These are phyloP conservation scores for Circinella umbellata DNA, from an alignment of 371 early-diverging fungal genomes.

Conservation along the genomic window DNA sequence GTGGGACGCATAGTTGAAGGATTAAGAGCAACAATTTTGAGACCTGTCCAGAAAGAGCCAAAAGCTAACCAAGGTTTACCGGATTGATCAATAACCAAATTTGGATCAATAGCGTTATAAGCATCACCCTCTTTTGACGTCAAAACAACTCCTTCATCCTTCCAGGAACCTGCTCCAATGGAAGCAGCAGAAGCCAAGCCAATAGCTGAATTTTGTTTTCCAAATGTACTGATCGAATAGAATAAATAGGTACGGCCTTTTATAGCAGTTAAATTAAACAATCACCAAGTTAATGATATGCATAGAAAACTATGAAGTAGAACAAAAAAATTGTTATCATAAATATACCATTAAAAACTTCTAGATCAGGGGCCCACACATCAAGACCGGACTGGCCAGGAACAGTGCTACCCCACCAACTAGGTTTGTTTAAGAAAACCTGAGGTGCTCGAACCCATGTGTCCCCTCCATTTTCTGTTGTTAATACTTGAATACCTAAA, in stretches of 20 bases:
- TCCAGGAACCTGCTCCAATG: slow-evolving; percentile 20
- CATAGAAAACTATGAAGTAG: too few species aligned
- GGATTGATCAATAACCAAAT: slow-evolving; percentile 7
- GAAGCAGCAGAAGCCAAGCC: slow-evolving; percentile 16
- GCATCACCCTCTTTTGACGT: background rate
- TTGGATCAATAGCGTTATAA: slow-evolving; percentile 20
- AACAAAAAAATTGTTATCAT: too few species aligned
- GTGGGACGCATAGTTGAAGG: slow-evolving; percentile 17
- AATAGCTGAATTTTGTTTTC: slow-evolving; percentile 12
- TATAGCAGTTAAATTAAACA: background rate
- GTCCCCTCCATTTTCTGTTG: background rate
- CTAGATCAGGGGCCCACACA: slow-evolving; percentile 20
- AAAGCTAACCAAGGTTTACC: slow-evolving; percentile 21
- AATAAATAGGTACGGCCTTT: slow-evolving; percentile 6
- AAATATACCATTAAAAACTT: background rate
- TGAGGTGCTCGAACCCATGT: slow-evolving; percentile 20
- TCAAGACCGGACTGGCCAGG: slow-evolving; percentile 8
- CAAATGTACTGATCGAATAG: slow-evolving; percentile 19
- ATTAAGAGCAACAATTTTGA: slow-evolving; percentile 17
- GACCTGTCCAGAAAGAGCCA: slow-evolving; percentile 21
- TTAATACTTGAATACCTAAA: slow-evolving; percentile 4
- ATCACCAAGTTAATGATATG: background rate
- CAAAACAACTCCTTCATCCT: slow-evolving; percentile 14
- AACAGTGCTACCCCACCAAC: slow-evolving; percentile 13
- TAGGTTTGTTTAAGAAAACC: slow-evolving; percentile 11